Conservation (phyloP, 192 early-diverging fungal species). For the Entomortierella beljakovae region DNA sequence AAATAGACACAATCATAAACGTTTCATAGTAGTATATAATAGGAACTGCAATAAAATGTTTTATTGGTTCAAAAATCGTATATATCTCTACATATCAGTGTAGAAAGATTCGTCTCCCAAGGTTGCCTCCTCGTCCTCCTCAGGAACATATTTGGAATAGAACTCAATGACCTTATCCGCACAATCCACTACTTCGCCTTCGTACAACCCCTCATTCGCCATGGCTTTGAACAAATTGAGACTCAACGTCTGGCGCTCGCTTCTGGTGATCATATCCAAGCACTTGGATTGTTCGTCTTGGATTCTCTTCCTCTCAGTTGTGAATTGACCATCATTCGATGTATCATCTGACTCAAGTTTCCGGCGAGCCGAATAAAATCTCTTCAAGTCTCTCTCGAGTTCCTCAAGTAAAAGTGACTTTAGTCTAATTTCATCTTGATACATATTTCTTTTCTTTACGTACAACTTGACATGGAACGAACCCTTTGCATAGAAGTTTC, state of each 20-base stretch:
- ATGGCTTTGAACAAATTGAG: slow-evolving; percentile 11
- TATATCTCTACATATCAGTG: too few species aligned
- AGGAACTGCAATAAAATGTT: too few species aligned
- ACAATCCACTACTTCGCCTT: not conserved
- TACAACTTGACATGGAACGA: slow-evolving; percentile 13
- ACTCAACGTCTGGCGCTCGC: not conserved
- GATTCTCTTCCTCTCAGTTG: not conserved
- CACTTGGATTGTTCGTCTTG: not conserved
- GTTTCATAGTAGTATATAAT: too few species aligned
- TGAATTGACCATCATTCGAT: not conserved
- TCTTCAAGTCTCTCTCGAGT: not conserved
- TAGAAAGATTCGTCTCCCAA: too few species aligned
- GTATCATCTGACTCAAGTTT: not conserved
- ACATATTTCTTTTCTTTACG: not conserved
- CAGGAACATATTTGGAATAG: not conserved
- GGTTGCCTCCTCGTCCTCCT: not conserved
- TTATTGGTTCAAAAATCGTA: too few species aligned
- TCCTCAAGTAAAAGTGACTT: not conserved
- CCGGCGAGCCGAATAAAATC: not conserved
- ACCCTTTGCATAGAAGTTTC: not conserved
- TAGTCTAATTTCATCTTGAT: not conserved
- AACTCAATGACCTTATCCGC: not conserved
- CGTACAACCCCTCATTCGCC: slow-evolving; percentile 6
- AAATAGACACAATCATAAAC: too few species aligned
- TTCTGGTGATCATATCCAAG: not conserved